These are phyloP conservation scores for Phaeosphaeria sp. DNA, from an alignment of 2,329 filamentous ascomycete genomes.

Conservation along the genomic window DNA sequence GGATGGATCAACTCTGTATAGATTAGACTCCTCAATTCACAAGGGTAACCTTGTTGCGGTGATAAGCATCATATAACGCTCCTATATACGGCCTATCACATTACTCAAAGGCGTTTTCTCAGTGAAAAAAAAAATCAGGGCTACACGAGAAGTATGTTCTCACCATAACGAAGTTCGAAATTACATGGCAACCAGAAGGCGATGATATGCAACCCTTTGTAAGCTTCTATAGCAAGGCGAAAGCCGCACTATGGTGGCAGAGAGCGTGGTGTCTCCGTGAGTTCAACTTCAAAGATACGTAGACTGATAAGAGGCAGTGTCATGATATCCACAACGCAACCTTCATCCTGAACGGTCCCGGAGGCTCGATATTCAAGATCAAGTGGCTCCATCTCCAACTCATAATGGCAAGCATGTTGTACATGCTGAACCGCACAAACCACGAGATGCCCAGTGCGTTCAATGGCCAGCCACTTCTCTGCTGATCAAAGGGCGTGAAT, in stretches of 20 bases:
- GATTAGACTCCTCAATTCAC: slow-evolving; percentile 7
- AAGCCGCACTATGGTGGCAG: slow-evolving; percentile 17
- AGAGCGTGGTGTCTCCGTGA: slow-evolving; percentile 26
- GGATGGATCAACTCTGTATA: slow-evolving; percentile 28
- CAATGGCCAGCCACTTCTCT: background rate
- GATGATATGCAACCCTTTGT: background rate
- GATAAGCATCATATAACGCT: slow-evolving; percentile 27
- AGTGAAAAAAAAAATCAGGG: slow-evolving; percentile 5
- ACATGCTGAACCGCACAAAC: background rate
- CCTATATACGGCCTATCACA: slow-evolving; percentile 15
- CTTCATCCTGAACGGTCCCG: slow-evolving; percentile 20
- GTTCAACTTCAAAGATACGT: slow-evolving; percentile 21
- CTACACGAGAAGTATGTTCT: slow-evolving; percentile 8
- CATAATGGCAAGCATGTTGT: slow-evolving; percentile 7
- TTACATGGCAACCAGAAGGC: background rate
- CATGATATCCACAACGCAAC: slow-evolving; percentile 16
- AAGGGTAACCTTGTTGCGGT: slow-evolving; percentile 21
- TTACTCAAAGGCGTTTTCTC: slow-evolving; percentile 22
- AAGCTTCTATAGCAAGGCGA: slow-evolving; percentile 14
- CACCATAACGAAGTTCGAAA: background rate
- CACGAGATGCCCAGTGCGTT: background rate
- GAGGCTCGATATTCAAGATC: slow-evolving; percentile 13
- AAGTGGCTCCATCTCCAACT: slow-evolving; percentile 15
- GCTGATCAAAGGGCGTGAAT: too few relatives aligned
- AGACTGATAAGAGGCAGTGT: slow-evolving; percentile 13